Percentiles rank a stretch among this genome's conserved stretches.
Evolutionary conservation across 176 grass and related monocot genomes (phyloP).

Genomic region (Triticum urartu): DNA sequence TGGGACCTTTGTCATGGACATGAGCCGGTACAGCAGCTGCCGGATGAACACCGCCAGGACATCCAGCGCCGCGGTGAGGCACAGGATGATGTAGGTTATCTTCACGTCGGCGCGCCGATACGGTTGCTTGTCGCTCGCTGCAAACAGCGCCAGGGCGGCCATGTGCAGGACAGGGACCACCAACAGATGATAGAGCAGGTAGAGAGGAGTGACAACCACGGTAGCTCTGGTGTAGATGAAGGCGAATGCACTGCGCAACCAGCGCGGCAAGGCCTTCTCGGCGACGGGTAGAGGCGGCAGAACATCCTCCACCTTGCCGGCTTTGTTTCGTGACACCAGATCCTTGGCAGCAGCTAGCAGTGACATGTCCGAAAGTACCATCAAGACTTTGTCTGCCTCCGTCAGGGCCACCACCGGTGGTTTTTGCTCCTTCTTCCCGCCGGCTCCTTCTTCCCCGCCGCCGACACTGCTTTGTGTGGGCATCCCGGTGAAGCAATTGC

Average conservation of each 20-base stretch:
- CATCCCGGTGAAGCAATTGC: too few species aligned
- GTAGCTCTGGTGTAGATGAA: background rate
- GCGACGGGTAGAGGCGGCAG: background rate
- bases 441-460: too few species aligned
- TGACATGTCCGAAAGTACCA: conserved; percentile 2
- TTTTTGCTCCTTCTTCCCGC: background rate
- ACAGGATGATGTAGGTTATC: background rate
- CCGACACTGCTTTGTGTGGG: too few species aligned
- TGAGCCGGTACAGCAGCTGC: accelerated
- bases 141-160: background rate
- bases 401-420: background rate
- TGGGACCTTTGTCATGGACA: accelerated
- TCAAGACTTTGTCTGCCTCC: background rate
- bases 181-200: background rate
- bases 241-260: background rate
- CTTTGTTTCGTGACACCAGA: background rate
- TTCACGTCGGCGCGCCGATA: background rate
- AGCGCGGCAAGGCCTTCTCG: background rate
- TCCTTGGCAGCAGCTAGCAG: background rate
- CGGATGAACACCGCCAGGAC: background rate
- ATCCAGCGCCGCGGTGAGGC: background rate
- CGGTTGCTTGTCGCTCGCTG: background rate
- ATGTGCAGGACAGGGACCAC: background rate
- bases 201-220: background rate
- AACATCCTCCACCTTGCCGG: background rate